Evolutionary conservation across 129 eudicot species (phyloP), one percentile per base, ranked within the genome.

Genomic region (Scalesia atractyloides): DNA sequence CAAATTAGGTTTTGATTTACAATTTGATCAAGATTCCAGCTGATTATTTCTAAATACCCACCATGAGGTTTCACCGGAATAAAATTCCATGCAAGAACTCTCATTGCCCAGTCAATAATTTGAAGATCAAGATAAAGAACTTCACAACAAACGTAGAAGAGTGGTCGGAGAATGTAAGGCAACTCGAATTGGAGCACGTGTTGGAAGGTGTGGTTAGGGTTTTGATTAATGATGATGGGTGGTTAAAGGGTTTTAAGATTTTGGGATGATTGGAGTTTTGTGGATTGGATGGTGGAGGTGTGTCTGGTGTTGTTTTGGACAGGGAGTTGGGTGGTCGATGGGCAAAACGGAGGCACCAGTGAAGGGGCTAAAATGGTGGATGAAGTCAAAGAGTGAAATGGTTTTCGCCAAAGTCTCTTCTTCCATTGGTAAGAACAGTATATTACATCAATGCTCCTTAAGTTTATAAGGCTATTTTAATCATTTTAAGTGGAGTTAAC

Each of bases 11-110:
- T 24, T 24, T 59, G 7, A 24, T 24, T 16, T 30, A 26, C 72
- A 71, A 22, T 16, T 71, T 13, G 34, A 56, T 53, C 63, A 77
- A 82, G 64, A 22, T 34, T 73, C 99, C 97, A 94, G 46, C 74
- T 73, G 60, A 90, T 86, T 10, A 94, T 88, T 53, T 94, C 99
- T 67, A 94, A 47, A 22, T 68, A 80, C 1, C 96, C 99, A 5
- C 80, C 73, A n/a, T 70, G 80, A 41, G 64, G 79, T 61, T 90
- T 88, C 5, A 70, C 20, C 18, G 97, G 99, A 75, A 94, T 72
- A 44, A 86, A 94, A 64, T 94, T 90, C 96, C 96, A 94, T 69
- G 96, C 84, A 1, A 73, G 57, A 30, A 90, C 73, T 14, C 41
- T 71, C 70, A 94, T 80, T 69, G 60, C 78, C 57, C 56, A 78